phyloP scores from a whole-genome alignment of 2,329 filamentous ascomycete species.

The Dactylonectria macrodidyma region DNA sequence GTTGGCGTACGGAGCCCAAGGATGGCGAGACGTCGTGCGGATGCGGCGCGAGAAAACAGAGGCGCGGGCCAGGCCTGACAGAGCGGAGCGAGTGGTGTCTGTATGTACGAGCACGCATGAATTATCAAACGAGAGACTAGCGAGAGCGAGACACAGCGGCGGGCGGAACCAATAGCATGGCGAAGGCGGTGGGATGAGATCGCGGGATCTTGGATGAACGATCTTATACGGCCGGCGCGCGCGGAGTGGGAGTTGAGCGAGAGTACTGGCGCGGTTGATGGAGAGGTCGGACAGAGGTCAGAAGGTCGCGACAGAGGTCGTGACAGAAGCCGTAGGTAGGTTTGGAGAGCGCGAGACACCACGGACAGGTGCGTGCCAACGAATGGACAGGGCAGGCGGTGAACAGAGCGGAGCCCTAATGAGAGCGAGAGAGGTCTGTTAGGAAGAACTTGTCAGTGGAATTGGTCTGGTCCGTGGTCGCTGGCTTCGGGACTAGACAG shows the following conservation, averaged over 20 bases:
- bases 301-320: background rate
- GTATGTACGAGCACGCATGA: conserved; percentile 37
- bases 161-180: conserved; percentile 43
- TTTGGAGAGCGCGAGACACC: conserved; percentile 28
- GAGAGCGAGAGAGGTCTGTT: conserved; percentile 19
- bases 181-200: conserved; percentile 41
- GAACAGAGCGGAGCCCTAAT: conserved; percentile 38
- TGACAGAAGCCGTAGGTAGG: conserved; percentile 8
- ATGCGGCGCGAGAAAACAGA: conserved; percentile 15
- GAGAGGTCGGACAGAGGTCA: conserved; percentile 21
- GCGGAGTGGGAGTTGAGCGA: conserved; percentile 43
- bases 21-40: conserved; percentile 14
- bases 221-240: conserved; percentile 46
- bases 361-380: conserved; percentile 26
- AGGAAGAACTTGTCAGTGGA: conserved; percentile 16
- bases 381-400: conserved; percentile 48
- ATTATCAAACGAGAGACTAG: conserved; percentile 46
- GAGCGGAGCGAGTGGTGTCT: conserved; percentile 35
- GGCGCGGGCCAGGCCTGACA: conserved; percentile 29
- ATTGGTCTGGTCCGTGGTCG: conserved; percentile 1
- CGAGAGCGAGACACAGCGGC: conserved; percentile 42
- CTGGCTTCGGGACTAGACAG: conserved; percentile 18
- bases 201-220: conserved; percentile 34
- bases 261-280: background rate
- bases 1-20: background rate